Evolutionary conservation across 2,329 filamentous ascomycete species (phyloP), one percentile per base, ranked within the genome.

Genomic region (Lecanosticta acicola): DNA sequence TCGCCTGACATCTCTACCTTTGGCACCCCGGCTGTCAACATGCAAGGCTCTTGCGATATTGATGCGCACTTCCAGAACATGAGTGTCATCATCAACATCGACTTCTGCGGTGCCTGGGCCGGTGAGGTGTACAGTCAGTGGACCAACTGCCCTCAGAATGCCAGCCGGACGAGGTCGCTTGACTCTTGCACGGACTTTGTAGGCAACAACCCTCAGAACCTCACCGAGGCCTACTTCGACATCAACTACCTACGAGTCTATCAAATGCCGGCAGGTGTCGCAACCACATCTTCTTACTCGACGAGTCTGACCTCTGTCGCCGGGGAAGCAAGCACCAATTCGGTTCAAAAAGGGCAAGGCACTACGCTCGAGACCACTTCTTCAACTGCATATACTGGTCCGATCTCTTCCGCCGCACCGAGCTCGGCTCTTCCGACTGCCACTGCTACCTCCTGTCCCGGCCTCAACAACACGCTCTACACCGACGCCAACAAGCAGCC

Each of bases 21-120:
- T 77, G 82, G 81, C 13, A 70, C 66, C 2, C 79, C 83, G 1
- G 57, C 77, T 4, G 80, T 82, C 1, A 82, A 85, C 49, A 84
- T 84, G 60, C 81, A 61, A 51, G 66, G 64, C 8, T 46, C 45
- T 16, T 71, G 68, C 42, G 47, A 64, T 21, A 65, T 69, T 43
- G 58, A 68, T 54, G 35, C 50, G 16, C 57, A 66, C 37, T 69
- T 71, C 46, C 48, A 37, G 4, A 64, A 68, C 45, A 64, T 68
- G 53, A 60, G 60, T 39, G 62, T 70, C 35, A 62, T 69, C 47
- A 60, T 68, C 53, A 65, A 68, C 41, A 68, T 61, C 18, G 67
- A 66, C 36, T 68, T 70, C 40, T 70, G 68, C 50, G 68, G 68
- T 17, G 57, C 54, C 18, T 68, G 56, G 54, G 66, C 66, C 34